A percentile compares a stretch with the other conserved stretches of the same genome.
Evolutionary conservation across 306 rosid species (phyloP).

Genomic region (Quercus aquifolioides): DNA sequence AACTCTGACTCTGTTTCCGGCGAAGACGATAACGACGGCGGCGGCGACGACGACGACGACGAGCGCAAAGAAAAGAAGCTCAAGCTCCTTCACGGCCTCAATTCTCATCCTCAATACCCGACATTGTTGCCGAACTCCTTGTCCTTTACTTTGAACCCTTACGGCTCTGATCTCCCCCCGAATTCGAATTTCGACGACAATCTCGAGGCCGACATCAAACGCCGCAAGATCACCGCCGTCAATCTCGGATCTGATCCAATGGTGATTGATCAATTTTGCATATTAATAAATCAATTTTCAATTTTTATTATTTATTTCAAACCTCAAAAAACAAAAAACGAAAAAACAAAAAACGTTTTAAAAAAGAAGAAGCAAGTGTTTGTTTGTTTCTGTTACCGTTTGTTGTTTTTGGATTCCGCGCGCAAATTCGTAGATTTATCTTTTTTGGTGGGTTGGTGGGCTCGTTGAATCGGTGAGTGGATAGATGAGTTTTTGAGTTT

Average conservation of each 20-base stretch:
- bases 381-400: not conserved
- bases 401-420: slow-evolving; percentile 52
- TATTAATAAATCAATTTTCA: not conserved
- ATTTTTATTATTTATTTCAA: no score
- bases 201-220: slow-evolving; percentile 49
- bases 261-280: slow-evolving; percentile 50
- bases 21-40: slow-evolving; percentile 51
- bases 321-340: no score
- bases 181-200: slow-evolving; percentile 33
- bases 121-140: slow-evolving; percentile 42
- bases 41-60: slow-evolving; percentile 73
- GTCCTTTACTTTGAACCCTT: slow-evolving; percentile 21
- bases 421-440: slow-evolving; percentile 19
- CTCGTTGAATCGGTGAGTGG: slow-evolving; percentile 39
- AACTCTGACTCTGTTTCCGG: slow-evolving; percentile 8
- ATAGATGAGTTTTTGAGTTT: slow-evolving; percentile 31
- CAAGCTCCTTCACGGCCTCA: slow-evolving; percentile 59
- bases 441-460: slow-evolving; percentile 11
- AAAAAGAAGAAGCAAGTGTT: no score
- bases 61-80: slow-evolving; percentile 81
- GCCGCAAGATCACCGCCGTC: slow-evolving; percentile 42
- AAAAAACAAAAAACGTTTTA: not conserved
- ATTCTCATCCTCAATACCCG: slow-evolving; percentile 41
- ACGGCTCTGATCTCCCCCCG: slow-evolving; percentile 22
- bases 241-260: slow-evolving; percentile 44